Conservation (phyloP, 441 rosid genomes). For the Populus trichocarpa region DNA sequence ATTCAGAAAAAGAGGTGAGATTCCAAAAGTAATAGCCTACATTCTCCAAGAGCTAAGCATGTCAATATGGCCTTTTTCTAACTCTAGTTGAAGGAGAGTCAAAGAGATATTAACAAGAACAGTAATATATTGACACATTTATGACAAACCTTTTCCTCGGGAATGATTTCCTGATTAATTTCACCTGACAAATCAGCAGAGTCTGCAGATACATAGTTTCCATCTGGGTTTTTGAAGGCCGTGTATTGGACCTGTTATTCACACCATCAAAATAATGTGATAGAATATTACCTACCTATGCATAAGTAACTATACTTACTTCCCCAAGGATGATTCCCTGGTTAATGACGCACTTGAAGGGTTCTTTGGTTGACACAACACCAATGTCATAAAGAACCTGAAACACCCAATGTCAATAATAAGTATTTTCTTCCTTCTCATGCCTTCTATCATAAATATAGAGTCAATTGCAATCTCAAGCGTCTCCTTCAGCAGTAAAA, state of each 20-base stretch:
- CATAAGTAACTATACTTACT: slow-evolving; percentile 43
- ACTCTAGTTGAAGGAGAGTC: neutral
- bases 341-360: slow-evolving; percentile 95
- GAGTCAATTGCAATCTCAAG: neutral
- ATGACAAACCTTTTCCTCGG: slow-evolving; percentile 64
- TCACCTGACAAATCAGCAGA: slow-evolving; percentile 39
- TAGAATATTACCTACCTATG: neutral
- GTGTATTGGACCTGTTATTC: slow-evolving; percentile 78
- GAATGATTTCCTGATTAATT: slow-evolving; percentile 52
- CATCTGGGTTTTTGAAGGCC: slow-evolving; percentile 68
- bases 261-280: slow-evolving; percentile 27
- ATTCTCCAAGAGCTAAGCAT: neutral
- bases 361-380: slow-evolving; percentile 88
- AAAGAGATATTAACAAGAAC: neutral
- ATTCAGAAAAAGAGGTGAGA: slow-evolving; percentile 4
- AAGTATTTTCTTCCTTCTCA: slow-evolving; percentile 3
- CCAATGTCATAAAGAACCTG: slow-evolving; percentile 96
- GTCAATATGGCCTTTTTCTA: neutral
- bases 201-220: slow-evolving; percentile 73
- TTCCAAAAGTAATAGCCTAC: neutral
- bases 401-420: slow-evolving; percentile 11
- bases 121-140: slow-evolving; percentile 14
- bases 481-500: slow-evolving; percentile 1
- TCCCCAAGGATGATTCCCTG: slow-evolving; percentile 98
- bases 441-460: neutral